Evolutionary conservation across 768 basidiomycete genomes (phyloP).

Genomic region (Suillus cothurnatus): DNA sequence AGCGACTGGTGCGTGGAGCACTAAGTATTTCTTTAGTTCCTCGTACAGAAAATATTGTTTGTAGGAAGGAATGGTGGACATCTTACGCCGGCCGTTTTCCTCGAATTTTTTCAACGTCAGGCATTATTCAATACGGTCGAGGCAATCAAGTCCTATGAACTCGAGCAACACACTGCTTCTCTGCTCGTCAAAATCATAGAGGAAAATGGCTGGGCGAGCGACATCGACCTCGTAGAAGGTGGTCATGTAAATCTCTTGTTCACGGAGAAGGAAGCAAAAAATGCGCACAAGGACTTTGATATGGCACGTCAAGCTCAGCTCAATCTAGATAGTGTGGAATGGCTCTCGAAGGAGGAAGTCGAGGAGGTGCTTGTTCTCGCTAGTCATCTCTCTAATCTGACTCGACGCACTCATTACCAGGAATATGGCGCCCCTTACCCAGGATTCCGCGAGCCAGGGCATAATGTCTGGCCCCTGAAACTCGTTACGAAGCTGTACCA

Average conservation of each 20-base stretch:
- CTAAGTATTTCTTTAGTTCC: not conserved
- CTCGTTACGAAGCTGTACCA: slow-evolving; percentile 69
- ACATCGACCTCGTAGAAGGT: slow-evolving; percentile 65
- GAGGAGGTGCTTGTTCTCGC: slow-evolving; percentile 39
- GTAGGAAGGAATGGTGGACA: slow-evolving; percentile 82
- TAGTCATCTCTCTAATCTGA: not conserved
- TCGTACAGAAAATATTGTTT: not conserved
- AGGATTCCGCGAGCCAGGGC: slow-evolving; percentile 49
- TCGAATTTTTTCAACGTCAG: slow-evolving; percentile 43
- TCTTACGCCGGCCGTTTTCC: slow-evolving; percentile 54
- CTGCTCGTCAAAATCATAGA: slow-evolving; percentile 53
- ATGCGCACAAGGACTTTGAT: slow-evolving; percentile 46
- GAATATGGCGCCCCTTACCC: slow-evolving; percentile 47
- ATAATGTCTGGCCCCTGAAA: slow-evolving; percentile 82
- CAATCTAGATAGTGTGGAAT: slow-evolving; percentile 44
- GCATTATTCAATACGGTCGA: slow-evolving; percentile 52
- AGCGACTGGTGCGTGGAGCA: slow-evolving; percentile 62
- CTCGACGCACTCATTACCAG: slow-evolving; percentile 13
- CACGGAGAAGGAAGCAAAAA: slow-evolving; percentile 44
- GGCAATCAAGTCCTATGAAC: slow-evolving; percentile 49
- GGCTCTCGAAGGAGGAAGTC: slow-evolving; percentile 51
- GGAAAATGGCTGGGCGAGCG: slow-evolving; percentile 41
- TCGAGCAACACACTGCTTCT: slow-evolving; percentile 60
- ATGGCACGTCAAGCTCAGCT: slow-evolving; percentile 57
- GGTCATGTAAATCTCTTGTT: slow-evolving; percentile 54